Base-by-base conservation (phyloP, 108 stramenopile genomes). In the Conticribra weissflogii region DNA sequence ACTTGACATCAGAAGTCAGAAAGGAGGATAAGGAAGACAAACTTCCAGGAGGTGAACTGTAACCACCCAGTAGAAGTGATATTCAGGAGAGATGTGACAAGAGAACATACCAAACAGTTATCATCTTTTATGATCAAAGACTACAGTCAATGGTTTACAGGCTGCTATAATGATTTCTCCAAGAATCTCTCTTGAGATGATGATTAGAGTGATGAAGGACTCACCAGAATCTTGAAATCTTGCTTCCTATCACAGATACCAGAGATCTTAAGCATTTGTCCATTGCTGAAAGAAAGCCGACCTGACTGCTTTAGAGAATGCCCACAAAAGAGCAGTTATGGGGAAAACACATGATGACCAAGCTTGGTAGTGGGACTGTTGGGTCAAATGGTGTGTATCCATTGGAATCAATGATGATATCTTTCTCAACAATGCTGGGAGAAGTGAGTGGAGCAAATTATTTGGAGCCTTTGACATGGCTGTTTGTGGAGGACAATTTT, bases 231-330 rank as follows among this genome's bases (percentile, higher is more conserved):
- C 21, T 22, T 74, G 1, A 28, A 21, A 16, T 24, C 19, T 9
- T 24, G 9, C 19, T n/a, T 50, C 49, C 69, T 46, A 18, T 17
- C 22, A 49, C 71, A 71, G 71, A 14, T 71, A 31, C 61, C 60
- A 17, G n/a, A 31, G 3, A 4, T 63, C 23, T 71, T 71, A 25
- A 16, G 23, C 1, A 71, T 71, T 19, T 17, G 3, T 14, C 71
- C 61, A 3, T 44, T 63, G 7, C 71, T 61, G 63, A 71, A 9
- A 23, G 12, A 71, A 36, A 71, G 64, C 52, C 58, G 73, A 74
- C 23, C 45, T 66, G 45, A 15, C 8, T 66, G 46, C 73, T 74
- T 64, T 56, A 12, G 32, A 21, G 32, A 22, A 7, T 60, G 64
- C 54, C 63, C 31, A 30, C 49, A 5, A 72, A 47, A 44, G 34